Evolutionary conservation across 2,329 filamentous ascomycete species (phyloP).

Genomic region (Anisogramma anomala): DNA sequence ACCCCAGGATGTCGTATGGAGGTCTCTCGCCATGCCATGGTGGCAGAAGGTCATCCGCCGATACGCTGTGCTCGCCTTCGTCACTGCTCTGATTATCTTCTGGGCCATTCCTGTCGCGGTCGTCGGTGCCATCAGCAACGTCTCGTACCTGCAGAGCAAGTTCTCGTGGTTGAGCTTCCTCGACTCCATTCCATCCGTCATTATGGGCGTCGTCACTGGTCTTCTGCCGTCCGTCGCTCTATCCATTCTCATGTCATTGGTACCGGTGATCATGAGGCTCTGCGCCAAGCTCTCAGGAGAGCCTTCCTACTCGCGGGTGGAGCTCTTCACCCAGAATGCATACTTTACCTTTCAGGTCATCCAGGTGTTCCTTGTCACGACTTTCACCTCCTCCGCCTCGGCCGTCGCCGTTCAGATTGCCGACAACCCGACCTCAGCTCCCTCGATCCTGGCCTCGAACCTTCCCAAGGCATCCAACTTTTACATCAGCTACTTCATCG

Average conservation of each 20-base stretch:
- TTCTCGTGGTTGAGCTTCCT: slow-evolving; percentile 43
- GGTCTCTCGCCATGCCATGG: slow-evolving; percentile 71
- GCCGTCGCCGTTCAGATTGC: slow-evolving; percentile 53
- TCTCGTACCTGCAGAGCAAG: slow-evolving; percentile 55
- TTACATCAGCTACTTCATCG: slow-evolving; percentile 88
- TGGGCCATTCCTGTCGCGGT: slow-evolving; percentile 67
- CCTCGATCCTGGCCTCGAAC: slow-evolving; percentile 56
- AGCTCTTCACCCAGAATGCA: slow-evolving; percentile 79
- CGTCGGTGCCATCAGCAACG: slow-evolving; percentile 78
- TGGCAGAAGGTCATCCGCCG: slow-evolving; percentile 70
- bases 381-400: slow-evolving; percentile 68
- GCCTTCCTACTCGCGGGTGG: slow-evolving; percentile 66
- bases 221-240: slow-evolving; percentile 71
- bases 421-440: slow-evolving; percentile 47
- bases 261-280: slow-evolving; percentile 72
- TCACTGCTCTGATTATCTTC: slow-evolving; percentile 72
- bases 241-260: slow-evolving; percentile 72
- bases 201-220: slow-evolving; percentile 74
- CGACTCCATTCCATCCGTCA: slow-evolving; percentile 51
- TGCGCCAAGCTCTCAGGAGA: slow-evolving; percentile 72
- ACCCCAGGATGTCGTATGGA: slow-evolving; percentile 80
- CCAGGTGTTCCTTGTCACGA: slow-evolving; percentile 84
- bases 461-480: slow-evolving; percentile 84
- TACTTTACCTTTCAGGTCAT: slow-evolving; percentile 88
- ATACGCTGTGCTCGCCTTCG: slow-evolving; percentile 57